phyloP scores from a whole-genome alignment of 352 stramenopile species.

The Phytopythium boreale region DNA sequence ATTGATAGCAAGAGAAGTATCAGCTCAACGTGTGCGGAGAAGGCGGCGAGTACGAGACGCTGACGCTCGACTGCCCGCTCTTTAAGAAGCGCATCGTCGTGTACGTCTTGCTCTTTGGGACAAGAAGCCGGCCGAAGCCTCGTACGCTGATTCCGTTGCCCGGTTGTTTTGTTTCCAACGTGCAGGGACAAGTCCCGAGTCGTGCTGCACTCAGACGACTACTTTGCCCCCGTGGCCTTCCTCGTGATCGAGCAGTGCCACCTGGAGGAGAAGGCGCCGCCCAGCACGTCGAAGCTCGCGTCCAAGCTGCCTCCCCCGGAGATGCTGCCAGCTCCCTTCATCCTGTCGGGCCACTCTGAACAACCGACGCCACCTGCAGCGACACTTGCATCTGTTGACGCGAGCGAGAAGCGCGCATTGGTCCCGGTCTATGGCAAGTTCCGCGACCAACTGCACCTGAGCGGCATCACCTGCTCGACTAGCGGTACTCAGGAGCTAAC shows the following conservation, averaged over 20 bases:
- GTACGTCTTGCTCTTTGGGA: slow-evolving; percentile 25
- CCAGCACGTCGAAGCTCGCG: slow-evolving; percentile 29
- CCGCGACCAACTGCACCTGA: slow-evolving; percentile 65
- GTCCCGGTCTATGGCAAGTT: slow-evolving; percentile 36
- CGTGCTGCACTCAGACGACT: slow-evolving; percentile 91
- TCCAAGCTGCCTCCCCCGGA: slow-evolving; percentile 26
- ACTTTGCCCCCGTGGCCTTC: slow-evolving; percentile 91
- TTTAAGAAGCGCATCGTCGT: slow-evolving; percentile 93
- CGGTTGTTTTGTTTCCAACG: not conserved
- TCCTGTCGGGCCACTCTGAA: not conserved
- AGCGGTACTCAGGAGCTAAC: slow-evolving; percentile 22
- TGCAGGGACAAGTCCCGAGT: slow-evolving; percentile 88
- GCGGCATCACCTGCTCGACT: slow-evolving; percentile 50
- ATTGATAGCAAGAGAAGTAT: slow-evolving; percentile 88
- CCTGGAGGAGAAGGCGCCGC: slow-evolving; percentile 82
- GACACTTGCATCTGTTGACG: slow-evolving; percentile 12
- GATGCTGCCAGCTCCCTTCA: not conserved
- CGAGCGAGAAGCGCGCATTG: slow-evolving; percentile 13
- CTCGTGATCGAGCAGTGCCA: slow-evolving; percentile 90
- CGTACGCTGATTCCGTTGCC: not conserved
- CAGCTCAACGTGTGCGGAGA: slow-evolving; percentile 98
- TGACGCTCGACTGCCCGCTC: slow-evolving; percentile 97
- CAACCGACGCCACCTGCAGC: not conserved
- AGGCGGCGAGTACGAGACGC: slow-evolving; percentile 99
- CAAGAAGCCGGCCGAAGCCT: not conserved